Evolutionary conservation across 2,329 filamentous ascomycete genomes (phyloP), one percentile per base, ranked within the genome.

Genomic region (Hypoxylon sp.): DNA sequence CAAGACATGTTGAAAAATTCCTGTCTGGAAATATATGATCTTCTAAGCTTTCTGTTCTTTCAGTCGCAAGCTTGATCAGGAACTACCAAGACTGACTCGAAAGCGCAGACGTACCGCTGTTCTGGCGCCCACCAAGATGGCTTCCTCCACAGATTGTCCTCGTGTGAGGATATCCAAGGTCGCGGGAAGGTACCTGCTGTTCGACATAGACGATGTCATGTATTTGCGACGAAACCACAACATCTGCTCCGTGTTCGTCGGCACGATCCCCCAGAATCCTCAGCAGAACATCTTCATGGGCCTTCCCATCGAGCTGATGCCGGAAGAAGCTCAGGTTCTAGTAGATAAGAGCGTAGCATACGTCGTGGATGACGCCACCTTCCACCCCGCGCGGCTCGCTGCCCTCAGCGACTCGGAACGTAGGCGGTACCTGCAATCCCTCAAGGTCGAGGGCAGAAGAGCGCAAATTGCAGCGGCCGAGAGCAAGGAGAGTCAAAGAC

Each of bases 211-310:
- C 71, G 86, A 88, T 63, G 89, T 92, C 58, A 87, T 89, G 68
- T 84, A 88, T 73, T 81, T 97, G 62, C 90, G 95, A 65, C 87
- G 90, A 61, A 81, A 86, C 68, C 85, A 97, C 78, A 88, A 91
- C 73, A 92, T 97, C 68, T 93, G 90, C 70, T 92, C 92, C 62
- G 89, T 95, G 26, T 82, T 97, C 52, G 88, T 91, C 58, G 95
- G 95, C 55, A 93, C 91, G 6, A 86, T 97, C 24, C 94, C 95
- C 1, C 93, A 98, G 75, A 88, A 92, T 55, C 92, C 93, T 4
- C 94, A 96, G 67, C 95, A 99, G 76, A 98, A 97, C 77, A 84
- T 97, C 55, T 98, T 98, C 72, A 84, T 94, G 56, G 91, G 93
- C 41, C 78, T 98, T 46, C 95, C 95, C 2, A 78, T 98, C 21